These are phyloP conservation scores for Prillingera fragicola DNA, from an alignment of 1,284 basidiomycete species.

Conservation along the genomic window DNA sequence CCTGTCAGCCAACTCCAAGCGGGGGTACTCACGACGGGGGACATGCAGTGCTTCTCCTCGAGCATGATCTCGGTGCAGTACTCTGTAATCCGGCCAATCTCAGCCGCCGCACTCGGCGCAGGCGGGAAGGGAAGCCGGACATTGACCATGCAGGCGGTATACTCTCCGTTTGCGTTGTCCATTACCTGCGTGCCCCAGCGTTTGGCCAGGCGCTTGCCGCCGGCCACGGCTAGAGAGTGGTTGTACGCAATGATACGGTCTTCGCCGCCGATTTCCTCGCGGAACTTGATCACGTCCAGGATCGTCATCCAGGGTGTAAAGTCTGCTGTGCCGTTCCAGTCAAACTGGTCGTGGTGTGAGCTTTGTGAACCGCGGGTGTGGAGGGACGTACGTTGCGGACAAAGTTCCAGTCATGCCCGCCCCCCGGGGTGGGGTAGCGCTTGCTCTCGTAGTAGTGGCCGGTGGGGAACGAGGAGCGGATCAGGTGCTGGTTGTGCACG, in stretches of 20 bases:
- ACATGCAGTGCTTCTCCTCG: constrained; percentile 32
- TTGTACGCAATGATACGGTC: constrained; percentile 69
- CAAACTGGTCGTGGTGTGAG: constrained; percentile 15
- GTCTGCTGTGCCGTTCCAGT: constrained; percentile 39
- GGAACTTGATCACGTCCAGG: constrained; percentile 64
- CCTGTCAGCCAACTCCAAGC: no score
- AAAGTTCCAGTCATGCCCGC: constrained; percentile 50
- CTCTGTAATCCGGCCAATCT: no score
- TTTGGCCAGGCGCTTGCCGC: constrained; percentile 62
- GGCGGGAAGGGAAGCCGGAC: constrained; percentile 43
- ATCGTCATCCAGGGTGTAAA: constrained; percentile 29
- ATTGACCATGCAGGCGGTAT: constrained; percentile 66
- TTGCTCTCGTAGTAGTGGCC: constrained; percentile 57
- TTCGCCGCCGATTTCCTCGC: constrained; percentile 77
- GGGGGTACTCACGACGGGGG: constrained; percentile 29
- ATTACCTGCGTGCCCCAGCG: constrained; percentile 63
- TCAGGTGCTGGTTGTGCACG: constrained; percentile 67
- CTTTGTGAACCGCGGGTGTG: constrained; percentile 27
- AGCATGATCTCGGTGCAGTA: constrained; percentile 33
- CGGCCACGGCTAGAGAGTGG: constrained; percentile 64
- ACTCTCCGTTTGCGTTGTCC: constrained; percentile 56
- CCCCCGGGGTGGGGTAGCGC: constrained; percentile 32
- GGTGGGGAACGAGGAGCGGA: constrained; percentile 70
- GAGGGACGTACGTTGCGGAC: constrained; percentile 36
- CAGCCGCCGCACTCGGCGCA: no score